A percentile compares a stretch with the other conserved stretches of the same genome.
Conservation (phyloP, 2,329 filamentous ascomycete species). For the Beauveria bassiana region DNA sequence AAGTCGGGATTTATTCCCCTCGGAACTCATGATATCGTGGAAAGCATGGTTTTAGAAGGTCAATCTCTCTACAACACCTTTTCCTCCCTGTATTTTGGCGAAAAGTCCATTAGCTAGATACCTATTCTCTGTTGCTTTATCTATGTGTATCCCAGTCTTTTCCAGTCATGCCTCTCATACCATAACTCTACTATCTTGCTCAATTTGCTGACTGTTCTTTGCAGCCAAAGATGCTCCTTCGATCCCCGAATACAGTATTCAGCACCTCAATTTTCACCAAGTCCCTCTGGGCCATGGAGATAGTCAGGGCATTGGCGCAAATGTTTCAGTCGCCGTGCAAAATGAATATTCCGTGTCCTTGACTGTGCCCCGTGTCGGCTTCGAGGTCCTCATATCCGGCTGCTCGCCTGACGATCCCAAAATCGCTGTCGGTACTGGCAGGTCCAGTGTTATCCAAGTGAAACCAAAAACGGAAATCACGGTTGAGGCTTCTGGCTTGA, state of each 20-base stretch:
- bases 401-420: slow-evolving; percentile 64
- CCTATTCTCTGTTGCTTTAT: slow-evolving; percentile 11
- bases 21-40: slow-evolving; percentile 66
- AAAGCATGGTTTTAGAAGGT: slow-evolving; percentile 78
- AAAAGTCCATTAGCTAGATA: slow-evolving; percentile 36
- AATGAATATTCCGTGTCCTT: slow-evolving; percentile 76
- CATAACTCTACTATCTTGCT: slow-evolving; percentile 13
- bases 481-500: slow-evolving; percentile 62
- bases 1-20: slow-evolving; percentile 74
- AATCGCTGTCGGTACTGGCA: slow-evolving; percentile 71
- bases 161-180: neutral
- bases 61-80: slow-evolving; percentile 60
- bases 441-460: slow-evolving; percentile 59
- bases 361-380: slow-evolving; percentile 69
- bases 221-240: slow-evolving; percentile 63
- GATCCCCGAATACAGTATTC: slow-evolving; percentile 76
- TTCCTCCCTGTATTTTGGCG: slow-evolving; percentile 53
- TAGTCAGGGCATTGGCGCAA: slow-evolving; percentile 65
- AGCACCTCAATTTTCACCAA: slow-evolving; percentile 72
- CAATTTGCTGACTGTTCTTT: slow-evolving; percentile 29
- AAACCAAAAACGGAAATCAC: slow-evolving; percentile 59
- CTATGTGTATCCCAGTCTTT: slow-evolving; percentile 4
- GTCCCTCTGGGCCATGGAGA: slow-evolving; percentile 41
- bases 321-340: slow-evolving; percentile 62
- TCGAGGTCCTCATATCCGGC: slow-evolving; percentile 77